Evolutionary conservation across 129 eudicot species (phyloP).

Genomic region (Artemisia tridentata): DNA sequence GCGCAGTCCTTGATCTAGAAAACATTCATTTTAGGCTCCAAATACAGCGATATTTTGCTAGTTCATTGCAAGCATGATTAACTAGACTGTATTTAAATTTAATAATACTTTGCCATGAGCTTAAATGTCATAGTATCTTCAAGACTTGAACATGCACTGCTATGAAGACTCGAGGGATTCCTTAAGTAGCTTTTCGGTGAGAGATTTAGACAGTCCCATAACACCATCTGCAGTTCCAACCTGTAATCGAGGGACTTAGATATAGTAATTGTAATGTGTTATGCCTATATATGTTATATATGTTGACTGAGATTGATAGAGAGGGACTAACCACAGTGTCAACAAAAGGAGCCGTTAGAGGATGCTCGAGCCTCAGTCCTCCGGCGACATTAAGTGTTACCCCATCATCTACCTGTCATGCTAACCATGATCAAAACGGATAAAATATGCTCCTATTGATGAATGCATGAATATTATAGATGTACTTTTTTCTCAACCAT

Average conservation of each 20-base stretch:
- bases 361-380: constrained; percentile 94
- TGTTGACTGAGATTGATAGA: constrained; percentile 22
- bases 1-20: no score
- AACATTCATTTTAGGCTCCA: no score
- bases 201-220: constrained; percentile 85
- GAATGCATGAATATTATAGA: neutral
- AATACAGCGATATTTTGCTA: neutral
- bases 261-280: neutral
- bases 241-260: constrained; percentile 32
- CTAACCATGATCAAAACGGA: constrained; percentile 6
- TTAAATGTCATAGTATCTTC: constrained; percentile 3
- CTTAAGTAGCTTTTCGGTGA: constrained; percentile 63
- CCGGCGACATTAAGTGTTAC: constrained; percentile 82
- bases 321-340: constrained; percentile 72
- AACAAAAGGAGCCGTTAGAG: constrained; percentile 70
- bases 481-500: neutral
- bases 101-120: constrained; percentile 17
- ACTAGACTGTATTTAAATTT: constrained; percentile 7
- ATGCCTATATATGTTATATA: neutral
- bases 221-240: constrained; percentile 74
- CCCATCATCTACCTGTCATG: constrained; percentile 72
- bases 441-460: constrained; percentile 19
- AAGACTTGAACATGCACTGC: neutral
- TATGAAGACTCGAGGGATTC: constrained; percentile 53
- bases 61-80: constrained; percentile 1